phyloP scores from a whole-genome alignment of 352 stramenopile genomes.

The Phytophthora meadii region DNA sequence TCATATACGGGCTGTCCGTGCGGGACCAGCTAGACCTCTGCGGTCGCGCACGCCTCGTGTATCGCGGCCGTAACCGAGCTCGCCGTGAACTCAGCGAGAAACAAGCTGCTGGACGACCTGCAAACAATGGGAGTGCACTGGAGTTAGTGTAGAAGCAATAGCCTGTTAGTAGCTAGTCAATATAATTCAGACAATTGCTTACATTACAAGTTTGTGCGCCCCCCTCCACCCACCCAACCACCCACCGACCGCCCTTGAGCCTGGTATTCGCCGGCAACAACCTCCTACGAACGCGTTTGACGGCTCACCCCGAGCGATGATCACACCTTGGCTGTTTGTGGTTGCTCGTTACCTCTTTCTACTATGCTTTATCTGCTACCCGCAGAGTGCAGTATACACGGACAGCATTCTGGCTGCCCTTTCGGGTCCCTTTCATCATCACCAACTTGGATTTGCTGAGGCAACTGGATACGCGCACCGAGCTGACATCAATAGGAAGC shows the following conservation, averaged over 20 bases:
- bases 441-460: not conserved
- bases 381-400: not conserved
- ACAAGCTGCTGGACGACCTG: not conserved
- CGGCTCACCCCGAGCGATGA: slow-evolving; percentile 1
- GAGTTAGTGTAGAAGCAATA: slow-evolving; percentile 1
- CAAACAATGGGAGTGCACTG: slow-evolving; percentile 3
- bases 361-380: too few relatives aligned
- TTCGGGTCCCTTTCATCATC: not conserved
- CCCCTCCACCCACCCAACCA: not conserved
- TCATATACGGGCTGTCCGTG: too few relatives aligned
- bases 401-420: not conserved
- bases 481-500: not conserved
- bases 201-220: not conserved
- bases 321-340: not conserved
- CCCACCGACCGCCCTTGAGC: not conserved
- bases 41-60: not conserved
- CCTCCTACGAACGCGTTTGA: not conserved
- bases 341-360: not conserved
- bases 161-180: too few relatives aligned
- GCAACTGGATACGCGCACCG: not conserved
- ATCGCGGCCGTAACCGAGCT: not conserved
- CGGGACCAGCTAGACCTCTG: not conserved
- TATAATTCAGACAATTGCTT: not conserved
- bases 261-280: not conserved
- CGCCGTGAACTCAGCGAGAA: not conserved